These are phyloP conservation scores for Camelina sativa DNA, from an alignment of 345 rosid genomes.

Conservation along the genomic window DNA sequence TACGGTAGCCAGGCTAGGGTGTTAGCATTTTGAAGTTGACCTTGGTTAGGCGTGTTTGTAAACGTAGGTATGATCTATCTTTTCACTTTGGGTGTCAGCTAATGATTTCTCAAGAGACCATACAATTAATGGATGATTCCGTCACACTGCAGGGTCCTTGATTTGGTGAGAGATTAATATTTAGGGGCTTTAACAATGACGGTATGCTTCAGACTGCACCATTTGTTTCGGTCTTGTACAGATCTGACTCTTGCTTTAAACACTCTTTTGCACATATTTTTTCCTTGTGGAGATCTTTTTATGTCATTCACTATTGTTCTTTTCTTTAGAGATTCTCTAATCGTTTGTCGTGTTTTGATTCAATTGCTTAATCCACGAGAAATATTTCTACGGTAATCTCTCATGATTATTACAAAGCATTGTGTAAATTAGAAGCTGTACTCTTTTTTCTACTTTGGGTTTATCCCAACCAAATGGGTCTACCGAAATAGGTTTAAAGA, in stretches of 20 bases:
- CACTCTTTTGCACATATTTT: slow-evolving; percentile 11
- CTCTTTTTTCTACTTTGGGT: no score
- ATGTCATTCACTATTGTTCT: background rate
- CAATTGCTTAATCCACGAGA: slow-evolving; percentile 6
- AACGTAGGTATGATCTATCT: slow-evolving; percentile 27
- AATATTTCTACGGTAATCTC: background rate
- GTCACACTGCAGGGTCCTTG: slow-evolving; percentile 23
- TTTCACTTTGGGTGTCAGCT: slow-evolving; percentile 13
- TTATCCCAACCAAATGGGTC: no score
- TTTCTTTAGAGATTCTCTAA: background rate
- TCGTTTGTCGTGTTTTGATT: slow-evolving; percentile 2
- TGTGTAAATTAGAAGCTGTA: no score
- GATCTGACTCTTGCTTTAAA: slow-evolving; percentile 18
- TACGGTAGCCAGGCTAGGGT: background rate
- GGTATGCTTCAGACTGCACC: slow-evolving; percentile 25
- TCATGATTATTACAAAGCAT: background rate
- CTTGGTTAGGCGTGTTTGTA: slow-evolving; percentile 8
- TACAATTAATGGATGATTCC: slow-evolving; percentile 9
- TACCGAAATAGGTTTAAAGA: no score
- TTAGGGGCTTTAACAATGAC: slow-evolving; percentile 15
- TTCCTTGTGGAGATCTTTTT: background rate
- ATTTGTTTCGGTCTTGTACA: slow-evolving; percentile 30
- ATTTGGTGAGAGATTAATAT: slow-evolving; percentile 7
- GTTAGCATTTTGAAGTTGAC: slow-evolving; percentile 27
- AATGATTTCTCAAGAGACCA: slow-evolving; percentile 7